Evolutionary conservation across 2,329 filamentous ascomycete species (phyloP), one percentile per base, ranked within the genome.

Genomic region (Seiridium cupressi): DNA sequence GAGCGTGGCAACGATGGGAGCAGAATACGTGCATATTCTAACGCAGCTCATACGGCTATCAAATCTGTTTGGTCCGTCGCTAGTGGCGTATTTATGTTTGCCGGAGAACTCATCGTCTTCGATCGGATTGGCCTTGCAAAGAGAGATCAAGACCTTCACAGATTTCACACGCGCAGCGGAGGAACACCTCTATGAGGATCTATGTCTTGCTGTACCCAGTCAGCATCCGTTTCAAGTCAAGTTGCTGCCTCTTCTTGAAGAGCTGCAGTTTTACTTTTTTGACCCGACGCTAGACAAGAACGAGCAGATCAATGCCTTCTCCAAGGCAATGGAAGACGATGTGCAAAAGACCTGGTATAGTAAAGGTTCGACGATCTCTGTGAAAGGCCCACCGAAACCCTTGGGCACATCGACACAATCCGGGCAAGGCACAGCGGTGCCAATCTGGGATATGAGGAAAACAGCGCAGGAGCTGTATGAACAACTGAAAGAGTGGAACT

Each of bases 331-430:
- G 44, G 58, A 75, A 4, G 71, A 74, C 7, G 81, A 84, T 47
- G 75, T 83, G 9, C 69, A 70, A 3, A 74, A 73, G 49, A 79
- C 77, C 47, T 84, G 82, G 82, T 60, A 73, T 6, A 66, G 71
- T 1, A 68, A 69, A 3, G 68, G 65, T 3, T 65, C 68, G 2
- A 69, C 61, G 3, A 73, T 81, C 9, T 74, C 71, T 0, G 73
- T 81, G 32, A 76, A 73, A 59, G 74, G 72, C 3, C 76, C 77
- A 4, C 72, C 71, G 2, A 74, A 67, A 9, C 67, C 70, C 5
- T 60, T 67, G 4, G 66, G 69, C 7, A 54, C 62, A 4, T 66
- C 66, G 32, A 74, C 73, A 18, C 74, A 78, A 55, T 70, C 73
- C 3, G 72, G 70, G 2, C 74, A 74, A 58, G 77, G 76, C 9